These are phyloP conservation scores for Starmerella sp. DNA, from an alignment of 805 yeast genomes.

Conservation along the genomic window DNA sequence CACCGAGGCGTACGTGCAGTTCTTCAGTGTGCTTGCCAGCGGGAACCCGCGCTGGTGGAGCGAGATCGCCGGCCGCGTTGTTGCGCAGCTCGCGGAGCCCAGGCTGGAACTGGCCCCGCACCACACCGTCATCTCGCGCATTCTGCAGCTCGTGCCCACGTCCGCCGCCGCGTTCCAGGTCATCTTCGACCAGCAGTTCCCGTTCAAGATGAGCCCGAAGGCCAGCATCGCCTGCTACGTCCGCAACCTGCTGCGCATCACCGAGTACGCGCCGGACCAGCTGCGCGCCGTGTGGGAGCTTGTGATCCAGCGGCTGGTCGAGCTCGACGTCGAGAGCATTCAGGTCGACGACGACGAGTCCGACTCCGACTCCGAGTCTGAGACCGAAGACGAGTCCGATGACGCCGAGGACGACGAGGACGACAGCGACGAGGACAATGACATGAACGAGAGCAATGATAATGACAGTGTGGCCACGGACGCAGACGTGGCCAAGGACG, in stretches of 20 bases:
- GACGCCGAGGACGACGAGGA: slow-evolving; percentile 19
- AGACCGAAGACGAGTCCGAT: slow-evolving; percentile 21
- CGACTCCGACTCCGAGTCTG: slow-evolving; percentile 24
- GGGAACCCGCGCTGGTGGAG: slow-evolving; percentile 84
- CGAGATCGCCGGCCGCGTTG: slow-evolving; percentile 62
- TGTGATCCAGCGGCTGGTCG: slow-evolving; percentile 66
- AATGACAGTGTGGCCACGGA: slow-evolving; percentile 19
- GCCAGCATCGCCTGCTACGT: slow-evolving; percentile 42
- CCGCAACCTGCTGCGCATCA: slow-evolving; percentile 46
- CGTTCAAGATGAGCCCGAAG: slow-evolving; percentile 57
- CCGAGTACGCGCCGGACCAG: slow-evolving; percentile 65
- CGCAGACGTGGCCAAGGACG: slow-evolving; percentile 13
- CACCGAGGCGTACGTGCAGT: slow-evolving; percentile 50
- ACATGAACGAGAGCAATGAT: slow-evolving; percentile 8
- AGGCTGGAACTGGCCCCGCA: slow-evolving; percentile 32
- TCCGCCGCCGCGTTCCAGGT: slow-evolving; percentile 54
- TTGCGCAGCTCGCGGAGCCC: slow-evolving; percentile 43
- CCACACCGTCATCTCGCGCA: slow-evolving; percentile 54
- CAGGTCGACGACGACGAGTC: slow-evolving; percentile 24
- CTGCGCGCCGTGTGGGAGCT: slow-evolving; percentile 68
- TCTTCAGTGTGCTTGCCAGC: slow-evolving; percentile 66
- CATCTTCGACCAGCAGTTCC: slow-evolving; percentile 51
- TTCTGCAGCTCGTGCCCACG: slow-evolving; percentile 71
- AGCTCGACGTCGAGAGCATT: slow-evolving; percentile 65
- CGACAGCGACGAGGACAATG: background rate